A percentile compares a stretch with the other conserved stretches of the same genome.
phyloP scores from a whole-genome alignment of 2,329 filamentous ascomycete species.

The Ophiostoma montium region DNA sequence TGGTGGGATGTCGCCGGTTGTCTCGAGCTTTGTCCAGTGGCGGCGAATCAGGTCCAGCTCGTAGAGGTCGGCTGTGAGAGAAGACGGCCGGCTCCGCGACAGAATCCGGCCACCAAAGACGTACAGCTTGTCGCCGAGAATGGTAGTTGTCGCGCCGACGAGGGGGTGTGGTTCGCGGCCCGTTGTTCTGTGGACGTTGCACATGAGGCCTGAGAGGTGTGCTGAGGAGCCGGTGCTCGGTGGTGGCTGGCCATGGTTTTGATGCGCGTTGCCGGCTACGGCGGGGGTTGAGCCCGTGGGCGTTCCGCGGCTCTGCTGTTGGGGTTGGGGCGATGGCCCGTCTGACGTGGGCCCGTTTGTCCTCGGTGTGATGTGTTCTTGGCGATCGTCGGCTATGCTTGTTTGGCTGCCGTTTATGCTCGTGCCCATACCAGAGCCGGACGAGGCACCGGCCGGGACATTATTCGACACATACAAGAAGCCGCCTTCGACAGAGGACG shows the following conservation, averaged over 20 bases:
- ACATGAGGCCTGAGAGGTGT: slow-evolving; percentile 53
- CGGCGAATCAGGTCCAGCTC: slow-evolving; percentile 82
- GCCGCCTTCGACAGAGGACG: slow-evolving; percentile 19
- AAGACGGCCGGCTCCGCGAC: slow-evolving; percentile 64
- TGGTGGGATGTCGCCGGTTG: slow-evolving; percentile 70
- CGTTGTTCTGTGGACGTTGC: slow-evolving; percentile 69
- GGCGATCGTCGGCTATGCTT: slow-evolving; percentile 31
- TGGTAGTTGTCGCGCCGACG: slow-evolving; percentile 89
- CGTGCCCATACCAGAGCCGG: slow-evolving; percentile 19
- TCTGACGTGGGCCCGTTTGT: slow-evolving; percentile 40
- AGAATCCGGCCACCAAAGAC: slow-evolving; percentile 87
- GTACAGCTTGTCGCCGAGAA: slow-evolving; percentile 89
- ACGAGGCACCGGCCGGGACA: background rate
- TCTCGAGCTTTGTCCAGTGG: slow-evolving; percentile 86
- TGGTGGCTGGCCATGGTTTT: background rate
- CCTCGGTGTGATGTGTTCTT: slow-evolving; percentile 35
- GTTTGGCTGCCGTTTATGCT: slow-evolving; percentile 32
- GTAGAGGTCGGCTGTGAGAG: slow-evolving; percentile 80
- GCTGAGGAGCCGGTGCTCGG: slow-evolving; percentile 30
- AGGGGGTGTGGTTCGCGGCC: slow-evolving; percentile 81
- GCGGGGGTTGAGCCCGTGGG: slow-evolving; percentile 20
- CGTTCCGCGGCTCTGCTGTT: slow-evolving; percentile 19
- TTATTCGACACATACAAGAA: slow-evolving; percentile 12
- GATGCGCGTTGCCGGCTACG: slow-evolving; percentile 23
- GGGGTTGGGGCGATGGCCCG: slow-evolving; percentile 39